Base-by-base conservation (phyloP, 768 basidiomycete genomes). In the Stropharia rugosoannulata region DNA sequence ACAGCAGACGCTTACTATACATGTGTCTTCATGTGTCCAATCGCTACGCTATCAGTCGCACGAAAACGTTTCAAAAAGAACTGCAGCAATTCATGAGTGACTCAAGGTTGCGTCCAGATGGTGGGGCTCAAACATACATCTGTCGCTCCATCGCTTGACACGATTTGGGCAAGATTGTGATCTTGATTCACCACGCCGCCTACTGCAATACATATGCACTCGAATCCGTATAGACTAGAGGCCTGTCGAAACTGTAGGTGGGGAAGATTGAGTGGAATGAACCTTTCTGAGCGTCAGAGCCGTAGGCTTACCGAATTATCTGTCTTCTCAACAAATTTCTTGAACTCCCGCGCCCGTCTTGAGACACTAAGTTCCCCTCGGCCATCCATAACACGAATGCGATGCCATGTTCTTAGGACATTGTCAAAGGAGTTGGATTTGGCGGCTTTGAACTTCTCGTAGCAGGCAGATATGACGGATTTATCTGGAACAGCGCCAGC, bases 131-230 rank as follows among this genome's bases (percentile, higher is more conserved):
- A 27, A 16, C 41, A 19, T 40, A 57, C 56, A 16, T 57, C 56
- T 22, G 11, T 32, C 0, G 38, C 16, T 11, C 32, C 50, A 15
- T 51, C 50, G 18, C 56, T 57, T 39, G 36, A 22, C 1, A 50
- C 16, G 0, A 57, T 19, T 15, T 51, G 37, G 10, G 49, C 5
- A 6, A 57, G 43, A 35, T 51, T 51, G 10, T 51, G 43, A 15
- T 57, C 56, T 32, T 57, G 56, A 22, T 51, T 57, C 11, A 57
- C 27, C 5, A 57, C 29, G 8, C 49, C 50, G 13, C 56, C 56
- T 8, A 51, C 49, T 9, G 43, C 11, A 18, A 57, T 37, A 13
- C 49, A 57, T 16, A 57, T 12, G n/a, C 19, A 37, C 35, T 57
- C 56, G 45, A 57, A 57, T 18, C 56, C 56, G n/a, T 38, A 27